These are phyloP conservation scores for Claviceps sp. DNA, from an alignment of 2,329 filamentous ascomycete species.

Conservation along the genomic window DNA sequence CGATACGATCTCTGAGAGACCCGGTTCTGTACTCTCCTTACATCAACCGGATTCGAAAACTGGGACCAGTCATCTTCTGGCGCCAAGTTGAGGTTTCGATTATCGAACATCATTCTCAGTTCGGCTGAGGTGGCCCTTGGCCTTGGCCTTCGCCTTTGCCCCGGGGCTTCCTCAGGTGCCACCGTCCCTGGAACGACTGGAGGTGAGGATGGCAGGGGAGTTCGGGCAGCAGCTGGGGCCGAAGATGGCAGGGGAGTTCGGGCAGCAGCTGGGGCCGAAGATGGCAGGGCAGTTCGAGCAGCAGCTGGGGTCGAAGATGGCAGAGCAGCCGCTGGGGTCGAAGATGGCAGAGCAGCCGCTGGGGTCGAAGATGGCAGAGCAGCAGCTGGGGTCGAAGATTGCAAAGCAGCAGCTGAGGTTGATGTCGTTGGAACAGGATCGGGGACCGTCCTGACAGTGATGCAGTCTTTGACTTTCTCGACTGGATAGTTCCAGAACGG, in stretches of 20 bases:
- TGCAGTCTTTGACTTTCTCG: not conserved
- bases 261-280: not conserved
- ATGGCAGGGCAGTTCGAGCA: not conserved
- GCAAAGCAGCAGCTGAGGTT: not conserved
- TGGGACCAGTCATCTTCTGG: slow-evolving; percentile 9
- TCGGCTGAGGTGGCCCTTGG: no score
- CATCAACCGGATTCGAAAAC: slow-evolving; percentile 7
- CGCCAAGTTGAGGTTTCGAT: slow-evolving; percentile 1
- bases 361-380: not conserved
- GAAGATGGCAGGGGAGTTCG: not conserved
- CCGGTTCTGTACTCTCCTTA: slow-evolving; percentile 9
- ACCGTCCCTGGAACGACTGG: no score
- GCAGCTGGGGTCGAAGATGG: not conserved
- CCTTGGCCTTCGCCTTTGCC: no score
- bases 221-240: not conserved
- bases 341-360: not conserved
- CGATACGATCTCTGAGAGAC: slow-evolving; percentile 14
- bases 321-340: not conserved
- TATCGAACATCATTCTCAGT: not conserved
- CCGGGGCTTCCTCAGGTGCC: no score
- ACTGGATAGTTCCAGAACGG: slow-evolving; percentile 2
- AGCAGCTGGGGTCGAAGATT: not conserved
- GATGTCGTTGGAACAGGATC: slow-evolving; percentile 3
- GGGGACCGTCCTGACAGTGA: slow-evolving; percentile 1
- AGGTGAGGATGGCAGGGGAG: not conserved